Base-by-base conservation (phyloP, 257 asterid genomes). In the Scutellaria galericulata region DNA sequence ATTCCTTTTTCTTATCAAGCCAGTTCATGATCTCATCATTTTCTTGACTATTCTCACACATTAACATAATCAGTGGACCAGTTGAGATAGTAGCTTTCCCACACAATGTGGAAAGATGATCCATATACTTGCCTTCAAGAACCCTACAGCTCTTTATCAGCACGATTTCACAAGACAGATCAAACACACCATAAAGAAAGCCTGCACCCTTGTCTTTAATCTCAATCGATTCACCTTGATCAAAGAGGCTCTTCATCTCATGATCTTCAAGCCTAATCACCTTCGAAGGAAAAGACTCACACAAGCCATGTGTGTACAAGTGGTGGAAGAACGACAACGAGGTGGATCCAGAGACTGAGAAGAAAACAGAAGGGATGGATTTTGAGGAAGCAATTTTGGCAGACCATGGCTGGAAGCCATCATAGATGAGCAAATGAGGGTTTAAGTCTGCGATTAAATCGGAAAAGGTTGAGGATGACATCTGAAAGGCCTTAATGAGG, bases 371-470 rank as follows among this genome's bases (percentile, higher is more conserved):
- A 3, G 79, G 79, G 5, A 84, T 73, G 1, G 74, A 68, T 7
- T 54, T 51, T 20, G 71, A 64, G 22, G 79, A 27, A 51, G 86
- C 82, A 9, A 77, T 40, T 3, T 66, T 68, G 0, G 81, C 63
- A 7, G 82, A 78, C 88, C 86, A 76, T 7, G 86, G 80, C 27
- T 81, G 84, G 44, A 75, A 70, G 7, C 63, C 24, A 50, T 84
- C 88, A 31, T 78, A 81, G 14, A 84, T 73, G 7, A 81, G 62
- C 39, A 84, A 47, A 13, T 81, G 79, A 0, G 86, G 88, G 3
- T 11, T 55, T 7, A 73, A 10, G 2, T 68, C 35, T 1, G 24
- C 14, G 60, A 84, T 45, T 57, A 84, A 73, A 14, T 76, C 48
- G 2, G 70, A 58, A 44, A 81, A 84, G 60, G 42, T 55, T 39